phyloP scores from a whole-genome alignment of 2,329 filamentous ascomycete genomes.

The Lasiodiplodia hormozganensis region DNA sequence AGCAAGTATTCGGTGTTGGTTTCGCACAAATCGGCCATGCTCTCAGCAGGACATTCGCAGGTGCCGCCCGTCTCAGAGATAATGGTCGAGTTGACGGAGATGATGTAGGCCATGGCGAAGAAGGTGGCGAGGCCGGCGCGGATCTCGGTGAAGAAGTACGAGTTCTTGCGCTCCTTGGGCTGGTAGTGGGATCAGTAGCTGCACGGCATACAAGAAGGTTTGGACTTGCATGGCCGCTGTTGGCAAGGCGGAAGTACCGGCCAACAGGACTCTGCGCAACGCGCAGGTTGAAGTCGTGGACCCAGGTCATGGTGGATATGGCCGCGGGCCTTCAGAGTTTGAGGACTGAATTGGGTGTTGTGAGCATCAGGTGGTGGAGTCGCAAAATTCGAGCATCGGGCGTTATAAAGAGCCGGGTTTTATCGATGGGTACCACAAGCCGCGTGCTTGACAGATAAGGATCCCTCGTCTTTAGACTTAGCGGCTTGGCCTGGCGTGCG shows the following conservation, averaged over 20 bases:
- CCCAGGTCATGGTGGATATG: conserved; percentile 32
- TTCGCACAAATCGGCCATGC: conserved; percentile 59
- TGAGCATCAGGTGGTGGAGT: neutral
- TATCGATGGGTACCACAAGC: conserved; percentile 8
- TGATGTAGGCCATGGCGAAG: conserved; percentile 63
- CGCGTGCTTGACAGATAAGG: conserved; percentile 9
- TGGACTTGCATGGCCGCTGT: conserved; percentile 76
- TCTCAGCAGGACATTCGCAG: conserved; percentile 69
- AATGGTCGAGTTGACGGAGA: conserved; percentile 72
- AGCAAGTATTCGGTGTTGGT: conserved; percentile 66
- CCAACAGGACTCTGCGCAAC: conserved; percentile 46
- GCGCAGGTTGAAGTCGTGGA: conserved; percentile 43
- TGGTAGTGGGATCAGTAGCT: conserved; percentile 42
- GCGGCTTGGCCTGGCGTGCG: conserved; percentile 14
- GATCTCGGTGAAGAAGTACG: conserved; percentile 82
- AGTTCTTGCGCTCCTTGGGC: conserved; percentile 74
- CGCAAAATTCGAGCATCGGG: conserved; percentile 11
- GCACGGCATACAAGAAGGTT: conserved; percentile 28
- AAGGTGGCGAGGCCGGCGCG: conserved; percentile 79
- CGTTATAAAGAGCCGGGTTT: conserved; percentile 16
- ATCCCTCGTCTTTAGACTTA: neutral
- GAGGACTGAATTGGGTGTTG: neutral
- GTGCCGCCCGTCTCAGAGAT: conserved; percentile 76
- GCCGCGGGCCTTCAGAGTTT: conserved; percentile 1
- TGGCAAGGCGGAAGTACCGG: conserved; percentile 74